Conservation (phyloP, 2,329 filamentous ascomycete genomes). For the Tolypocladium ovalisporum region DNA sequence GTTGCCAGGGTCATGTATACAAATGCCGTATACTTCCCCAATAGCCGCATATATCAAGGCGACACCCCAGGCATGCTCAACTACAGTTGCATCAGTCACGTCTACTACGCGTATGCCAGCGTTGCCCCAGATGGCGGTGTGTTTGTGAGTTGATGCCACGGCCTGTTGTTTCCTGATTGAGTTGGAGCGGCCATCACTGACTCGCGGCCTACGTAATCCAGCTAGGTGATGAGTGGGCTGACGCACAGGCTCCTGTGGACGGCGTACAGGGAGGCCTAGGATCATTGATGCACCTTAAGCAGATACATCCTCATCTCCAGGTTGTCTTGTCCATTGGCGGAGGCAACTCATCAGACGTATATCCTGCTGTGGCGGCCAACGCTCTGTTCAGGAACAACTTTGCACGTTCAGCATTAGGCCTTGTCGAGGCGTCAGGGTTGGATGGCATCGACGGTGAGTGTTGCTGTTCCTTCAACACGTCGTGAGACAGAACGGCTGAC, state of each 20-base stretch:
- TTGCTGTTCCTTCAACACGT: background rate
- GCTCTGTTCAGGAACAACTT: slow-evolving; percentile 55
- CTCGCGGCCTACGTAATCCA: slow-evolving; percentile 23
- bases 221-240: slow-evolving; percentile 73
- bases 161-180: background rate
- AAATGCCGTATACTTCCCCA: slow-evolving; percentile 81
- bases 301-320: slow-evolving; percentile 57
- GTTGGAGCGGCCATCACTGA: slow-evolving; percentile 10
- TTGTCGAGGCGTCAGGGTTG: slow-evolving; percentile 58
- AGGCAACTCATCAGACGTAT: slow-evolving; percentile 51
- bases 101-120: slow-evolving; percentile 76
- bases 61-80: slow-evolving; percentile 65
- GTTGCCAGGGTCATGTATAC: slow-evolving; percentile 41
- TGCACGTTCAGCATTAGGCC: slow-evolving; percentile 51
- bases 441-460: slow-evolving; percentile 55
- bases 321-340: slow-evolving; percentile 73
- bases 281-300: slow-evolving; percentile 63
- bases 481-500: background rate
- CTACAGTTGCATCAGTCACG: slow-evolving; percentile 66
- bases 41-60: slow-evolving; percentile 60
- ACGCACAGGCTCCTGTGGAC: slow-evolving; percentile 61
- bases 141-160: slow-evolving; percentile 46
- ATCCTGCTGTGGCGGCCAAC: slow-evolving; percentile 54
- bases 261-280: slow-evolving; percentile 60
- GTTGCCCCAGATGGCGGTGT: slow-evolving; percentile 62